phyloP scores from a whole-genome alignment of 139 green algal genomes.

The Ettlia oleoabundans region DNA sequence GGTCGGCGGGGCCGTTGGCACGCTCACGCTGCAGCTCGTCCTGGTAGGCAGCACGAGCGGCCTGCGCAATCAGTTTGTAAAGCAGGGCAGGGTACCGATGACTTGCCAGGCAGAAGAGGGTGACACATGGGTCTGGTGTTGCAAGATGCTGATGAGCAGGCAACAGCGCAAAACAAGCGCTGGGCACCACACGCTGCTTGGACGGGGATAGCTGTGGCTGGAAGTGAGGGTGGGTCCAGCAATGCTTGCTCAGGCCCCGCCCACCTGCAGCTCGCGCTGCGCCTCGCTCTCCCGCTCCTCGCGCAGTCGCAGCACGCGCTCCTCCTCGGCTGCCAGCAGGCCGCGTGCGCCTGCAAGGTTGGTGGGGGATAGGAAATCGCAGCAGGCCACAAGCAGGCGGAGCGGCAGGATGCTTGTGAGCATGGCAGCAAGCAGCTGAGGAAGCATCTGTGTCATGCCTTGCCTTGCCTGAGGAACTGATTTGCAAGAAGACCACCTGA shows the following conservation, averaged over 20 bases:
- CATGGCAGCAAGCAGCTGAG: not conserved
- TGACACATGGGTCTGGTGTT: too few species aligned
- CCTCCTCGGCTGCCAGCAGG: constrained; percentile 79
- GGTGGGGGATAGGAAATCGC: too few species aligned
- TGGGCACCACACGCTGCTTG: too few species aligned
- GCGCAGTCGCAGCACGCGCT: constrained; percentile 66
- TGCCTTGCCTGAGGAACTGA: too few species aligned
- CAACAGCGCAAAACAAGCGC: too few species aligned
- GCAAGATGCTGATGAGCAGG: too few species aligned
- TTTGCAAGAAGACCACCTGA: too few species aligned
- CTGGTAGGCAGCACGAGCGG: constrained; percentile 32
- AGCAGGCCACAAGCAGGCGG: too few species aligned
- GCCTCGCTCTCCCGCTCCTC: constrained; percentile 72
- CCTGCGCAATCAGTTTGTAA: not conserved
- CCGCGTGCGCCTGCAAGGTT: constrained; percentile 61
- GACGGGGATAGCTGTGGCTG: too few species aligned
- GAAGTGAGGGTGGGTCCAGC: not conserved
- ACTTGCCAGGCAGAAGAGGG: not conserved
- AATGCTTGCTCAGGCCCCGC: not conserved
- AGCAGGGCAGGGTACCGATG: not conserved
- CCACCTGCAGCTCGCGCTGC: constrained; percentile 32
- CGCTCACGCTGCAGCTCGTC: constrained; percentile 34
- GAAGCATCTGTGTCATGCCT: too few species aligned
- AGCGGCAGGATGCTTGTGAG: too few species aligned
- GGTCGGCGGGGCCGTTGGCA: constrained; percentile 43